phyloP scores from a whole-genome alignment of 768 basidiomycete genomes.

The Xerocomus brunneocitrinus region DNA sequence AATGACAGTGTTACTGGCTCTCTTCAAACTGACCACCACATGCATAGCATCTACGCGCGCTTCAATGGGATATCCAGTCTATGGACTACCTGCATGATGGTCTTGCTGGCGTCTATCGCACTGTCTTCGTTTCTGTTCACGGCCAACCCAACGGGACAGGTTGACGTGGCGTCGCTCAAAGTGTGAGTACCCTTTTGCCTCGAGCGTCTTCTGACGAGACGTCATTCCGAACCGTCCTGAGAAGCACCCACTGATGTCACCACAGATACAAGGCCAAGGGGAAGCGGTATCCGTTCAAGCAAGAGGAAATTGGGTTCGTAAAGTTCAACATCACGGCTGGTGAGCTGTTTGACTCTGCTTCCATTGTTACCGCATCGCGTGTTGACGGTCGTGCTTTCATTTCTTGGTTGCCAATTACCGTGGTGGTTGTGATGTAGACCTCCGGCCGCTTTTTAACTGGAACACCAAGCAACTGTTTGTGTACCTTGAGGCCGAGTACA shows the following conservation, averaged over 20 bases:
- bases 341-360: constrained; percentile 32
- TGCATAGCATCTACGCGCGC: constrained; percentile 70
- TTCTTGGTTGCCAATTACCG: constrained; percentile 17
- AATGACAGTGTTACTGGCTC: not conserved
- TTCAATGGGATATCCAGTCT: constrained; percentile 71
- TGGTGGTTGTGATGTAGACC: constrained; percentile 44
- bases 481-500: constrained; percentile 82
- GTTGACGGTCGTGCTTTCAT: constrained; percentile 27
- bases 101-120: constrained; percentile 63
- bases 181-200: constrained; percentile 39
- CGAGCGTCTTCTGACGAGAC: constrained; percentile 3
- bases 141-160: constrained; percentile 50
- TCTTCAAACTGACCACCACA: constrained; percentile 23
- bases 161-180: constrained; percentile 64
- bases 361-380: constrained; percentile 24
- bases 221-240: constrained; percentile 8
- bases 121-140: constrained; percentile 67
- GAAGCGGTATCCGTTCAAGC: constrained; percentile 51
- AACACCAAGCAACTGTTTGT: constrained; percentile 95
- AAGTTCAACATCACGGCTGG: constrained; percentile 81
- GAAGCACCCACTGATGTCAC: constrained; percentile 8
- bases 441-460: constrained; percentile 85
- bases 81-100: constrained; percentile 72
- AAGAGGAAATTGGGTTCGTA: constrained; percentile 75
- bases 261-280: constrained; percentile 45